Percentiles rank a stretch among this genome's conserved stretches.
Conservation (phyloP, 2,329 filamentous ascomycete genomes). For the Paraphaeosphaeria sporulosa region DNA sequence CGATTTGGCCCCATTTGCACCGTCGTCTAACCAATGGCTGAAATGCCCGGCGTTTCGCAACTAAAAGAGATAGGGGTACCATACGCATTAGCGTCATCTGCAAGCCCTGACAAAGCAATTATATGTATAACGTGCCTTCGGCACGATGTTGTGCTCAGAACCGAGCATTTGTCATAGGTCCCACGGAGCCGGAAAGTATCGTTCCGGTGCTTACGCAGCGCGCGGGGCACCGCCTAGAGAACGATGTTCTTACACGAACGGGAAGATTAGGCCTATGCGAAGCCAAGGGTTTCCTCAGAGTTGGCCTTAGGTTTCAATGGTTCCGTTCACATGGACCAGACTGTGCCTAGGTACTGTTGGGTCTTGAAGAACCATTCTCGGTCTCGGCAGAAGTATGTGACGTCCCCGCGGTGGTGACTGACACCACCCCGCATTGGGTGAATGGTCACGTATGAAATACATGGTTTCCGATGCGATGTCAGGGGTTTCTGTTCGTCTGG, state of each 20-base stretch:
- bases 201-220: background rate
- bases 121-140: background rate
- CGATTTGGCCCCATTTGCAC: background rate
- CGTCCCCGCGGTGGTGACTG: too few relatives aligned
- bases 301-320: too few relatives aligned
- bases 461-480: too few relatives aligned
- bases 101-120: constrained; percentile 3
- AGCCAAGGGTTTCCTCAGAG: background rate
- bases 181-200: background rate
- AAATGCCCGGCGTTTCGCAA: background rate
- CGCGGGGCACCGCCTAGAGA: too few relatives aligned
- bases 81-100: background rate
- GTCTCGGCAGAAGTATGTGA: too few relatives aligned
- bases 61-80: background rate
- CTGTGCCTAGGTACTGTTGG: too few relatives aligned
- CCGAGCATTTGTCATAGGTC: background rate
- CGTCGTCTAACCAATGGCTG: background rate
- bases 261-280: background rate
- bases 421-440: too few relatives aligned
- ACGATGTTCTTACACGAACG: too few relatives aligned
- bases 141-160: background rate
- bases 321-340: too few relatives aligned
- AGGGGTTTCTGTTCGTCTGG: too few relatives aligned
- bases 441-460: too few relatives aligned
- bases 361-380: too few relatives aligned